Evolutionary conservation across 768 basidiomycete genomes (phyloP).

Genomic region (Piloderma croceum): DNA sequence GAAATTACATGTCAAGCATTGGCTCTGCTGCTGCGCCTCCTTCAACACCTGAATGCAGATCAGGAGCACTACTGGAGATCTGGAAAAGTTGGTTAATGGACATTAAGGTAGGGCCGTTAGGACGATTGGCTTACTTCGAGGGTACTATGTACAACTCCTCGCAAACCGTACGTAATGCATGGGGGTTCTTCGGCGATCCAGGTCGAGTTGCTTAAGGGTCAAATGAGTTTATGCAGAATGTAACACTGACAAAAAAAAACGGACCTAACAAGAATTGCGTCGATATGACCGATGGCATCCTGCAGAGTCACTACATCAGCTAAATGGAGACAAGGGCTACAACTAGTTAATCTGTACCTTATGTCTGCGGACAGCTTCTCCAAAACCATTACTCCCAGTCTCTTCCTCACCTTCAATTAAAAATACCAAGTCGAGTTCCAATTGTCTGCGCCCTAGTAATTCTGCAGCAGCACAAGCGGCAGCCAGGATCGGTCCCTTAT

Average conservation of each 20-base stretch:
- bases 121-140: constrained; percentile 46
- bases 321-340: constrained; percentile 1
- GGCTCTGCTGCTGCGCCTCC: constrained; percentile 87
- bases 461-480: constrained; percentile 86
- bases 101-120: too few species aligned
- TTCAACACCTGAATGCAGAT: constrained; percentile 91
- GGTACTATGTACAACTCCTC: constrained; percentile 88
- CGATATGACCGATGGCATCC: constrained; percentile 80
- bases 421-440: constrained; percentile 85
- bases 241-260: constrained; percentile 3
- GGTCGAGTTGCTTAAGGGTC: constrained; percentile 71
- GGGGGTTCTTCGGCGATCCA: constrained; percentile 93
- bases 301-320: constrained; percentile 23
- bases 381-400: constrained; percentile 84
- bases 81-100: constrained; percentile 21
- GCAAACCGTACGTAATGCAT: constrained; percentile 90
- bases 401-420: constrained; percentile 97
- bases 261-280: constrained; percentile 85
- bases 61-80: constrained; percentile 69
- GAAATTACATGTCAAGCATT: constrained; percentile 81
- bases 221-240: background rate
- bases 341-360: constrained; percentile 44
- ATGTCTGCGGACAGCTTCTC: constrained; percentile 64
- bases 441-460: constrained; percentile 60
- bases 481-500: constrained; percentile 94